Evolutionary conservation across 306 rosid species (phyloP).

Genomic region (peach (Prunus persica)): DNA sequence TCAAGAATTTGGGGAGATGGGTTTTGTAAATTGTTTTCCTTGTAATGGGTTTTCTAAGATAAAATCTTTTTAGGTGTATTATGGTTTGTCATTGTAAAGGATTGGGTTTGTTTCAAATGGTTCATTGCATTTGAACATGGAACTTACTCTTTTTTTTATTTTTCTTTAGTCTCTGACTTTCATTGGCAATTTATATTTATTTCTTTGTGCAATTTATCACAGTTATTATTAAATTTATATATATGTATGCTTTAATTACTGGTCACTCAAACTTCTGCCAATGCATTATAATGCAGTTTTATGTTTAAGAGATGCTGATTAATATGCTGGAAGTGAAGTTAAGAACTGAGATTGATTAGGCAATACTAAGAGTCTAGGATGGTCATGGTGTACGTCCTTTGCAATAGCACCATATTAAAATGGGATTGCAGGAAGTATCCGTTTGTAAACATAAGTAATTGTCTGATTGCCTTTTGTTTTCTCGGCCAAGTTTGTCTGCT

Average conservation of each 20-base stretch:
- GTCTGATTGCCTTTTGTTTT: not conserved
- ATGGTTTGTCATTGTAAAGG: not conserved
- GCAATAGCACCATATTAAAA: not conserved
- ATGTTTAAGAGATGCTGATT: not conserved
- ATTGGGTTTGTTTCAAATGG: not conserved
- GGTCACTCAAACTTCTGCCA: not conserved
- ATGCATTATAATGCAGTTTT: not conserved
- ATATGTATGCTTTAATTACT: not conserved
- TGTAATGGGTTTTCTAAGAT: not conserved
- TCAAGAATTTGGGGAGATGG: constrained; percentile 12
- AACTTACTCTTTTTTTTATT: not conserved
- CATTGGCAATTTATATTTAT: not conserved
- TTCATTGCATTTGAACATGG: not conserved
- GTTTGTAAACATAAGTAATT: not conserved
- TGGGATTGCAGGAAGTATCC: not conserved
- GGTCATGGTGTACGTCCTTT: not conserved
- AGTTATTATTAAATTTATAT: not conserved
- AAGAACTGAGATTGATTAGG: not conserved
- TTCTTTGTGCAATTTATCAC: not conserved
- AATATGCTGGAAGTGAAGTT: not conserved
- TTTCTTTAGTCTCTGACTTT: not conserved
- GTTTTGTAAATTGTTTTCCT: not conserved
- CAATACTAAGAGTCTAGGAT: not conserved
- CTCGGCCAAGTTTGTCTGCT: not conserved
- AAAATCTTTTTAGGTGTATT: not conserved